A percentile compares a stretch with the other conserved stretches of the same genome.
phyloP scores from a whole-genome alignment of 768 basidiomycete genomes.

The Boletus rufocinnamomeus region DNA sequence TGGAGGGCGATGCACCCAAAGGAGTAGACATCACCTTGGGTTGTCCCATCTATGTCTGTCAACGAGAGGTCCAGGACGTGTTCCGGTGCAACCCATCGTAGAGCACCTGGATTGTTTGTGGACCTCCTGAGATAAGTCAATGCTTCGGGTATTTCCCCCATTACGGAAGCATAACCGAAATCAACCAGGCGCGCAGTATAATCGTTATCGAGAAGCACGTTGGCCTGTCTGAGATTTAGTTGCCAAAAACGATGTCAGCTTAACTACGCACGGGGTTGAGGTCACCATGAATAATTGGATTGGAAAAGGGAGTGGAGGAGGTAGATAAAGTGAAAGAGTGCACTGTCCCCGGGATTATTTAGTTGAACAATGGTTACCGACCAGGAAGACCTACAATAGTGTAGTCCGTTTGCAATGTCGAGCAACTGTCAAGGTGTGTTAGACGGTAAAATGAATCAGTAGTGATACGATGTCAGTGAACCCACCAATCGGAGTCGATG shows the following conservation, averaged over 20 bases:
- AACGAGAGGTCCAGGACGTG: not conserved
- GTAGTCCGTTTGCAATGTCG: too few species aligned
- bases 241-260: too few species aligned
- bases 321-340: not conserved
- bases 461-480: not conserved
- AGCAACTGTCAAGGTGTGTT: not conserved
- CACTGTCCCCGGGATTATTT: not conserved
- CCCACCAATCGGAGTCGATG: slow-evolving; percentile 3
- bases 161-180: not conserved
- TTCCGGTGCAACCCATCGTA: slow-evolving; percentile 7
- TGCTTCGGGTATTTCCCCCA: not conserved
- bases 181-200: slow-evolving; percentile 6
- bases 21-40: slow-evolving; percentile 2
- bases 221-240: not conserved
- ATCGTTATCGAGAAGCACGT: not conserved
- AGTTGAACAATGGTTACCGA: not conserved
- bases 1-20: slow-evolving; percentile 2
- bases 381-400: not conserved
- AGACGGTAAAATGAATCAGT: too few species aligned
- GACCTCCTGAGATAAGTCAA: not conserved
- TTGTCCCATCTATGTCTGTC: not conserved
- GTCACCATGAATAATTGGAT: slow-evolving; percentile 2
- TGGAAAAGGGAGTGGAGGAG: not conserved
- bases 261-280: not conserved
- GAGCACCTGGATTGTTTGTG: not conserved